phyloP scores from a whole-genome alignment of 2,329 filamentous ascomycete species.

The Lasiodiplodia theobromae region DNA sequence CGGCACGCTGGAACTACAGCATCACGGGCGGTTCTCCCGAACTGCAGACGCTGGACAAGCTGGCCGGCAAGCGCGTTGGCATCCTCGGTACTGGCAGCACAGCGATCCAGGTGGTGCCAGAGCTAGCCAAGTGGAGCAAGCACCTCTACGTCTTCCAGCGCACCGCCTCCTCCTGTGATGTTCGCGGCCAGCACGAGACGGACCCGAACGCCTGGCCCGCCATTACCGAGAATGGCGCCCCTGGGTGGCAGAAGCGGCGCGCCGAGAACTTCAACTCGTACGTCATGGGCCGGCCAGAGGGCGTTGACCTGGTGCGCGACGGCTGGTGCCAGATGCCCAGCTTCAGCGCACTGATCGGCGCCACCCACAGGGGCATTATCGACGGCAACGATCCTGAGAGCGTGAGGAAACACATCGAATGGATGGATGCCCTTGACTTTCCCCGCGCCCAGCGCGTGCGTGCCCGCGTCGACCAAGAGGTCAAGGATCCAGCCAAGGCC shows the following conservation, averaged over 20 bases:
- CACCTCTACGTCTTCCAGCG: constrained; percentile 38
- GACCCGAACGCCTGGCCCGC: constrained; percentile 51
- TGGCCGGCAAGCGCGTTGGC: constrained; percentile 33
- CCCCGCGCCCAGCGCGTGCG: constrained; percentile 54
- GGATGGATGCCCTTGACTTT: constrained; percentile 51
- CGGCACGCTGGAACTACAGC: constrained; percentile 28
- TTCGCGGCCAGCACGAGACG: constrained; percentile 49
- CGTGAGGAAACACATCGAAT: constrained; percentile 45
- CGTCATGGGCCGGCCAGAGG: constrained; percentile 42
- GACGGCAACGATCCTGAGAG: constrained; percentile 35
- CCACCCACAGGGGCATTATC: constrained; percentile 35
- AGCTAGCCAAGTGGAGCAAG: constrained; percentile 35
- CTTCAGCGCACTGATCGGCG: constrained; percentile 47
- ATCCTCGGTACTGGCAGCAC: constrained; percentile 41
- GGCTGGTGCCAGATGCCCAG: constrained; percentile 51
- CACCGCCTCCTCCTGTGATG: constrained; percentile 44
- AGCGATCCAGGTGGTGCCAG: constrained; percentile 40
- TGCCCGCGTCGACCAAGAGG: constrained; percentile 55
- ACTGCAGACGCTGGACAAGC: constrained; percentile 35
- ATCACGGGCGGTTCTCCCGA: constrained; percentile 47
- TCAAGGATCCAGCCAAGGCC: constrained; percentile 60
- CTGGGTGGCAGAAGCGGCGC: constrained; percentile 60
- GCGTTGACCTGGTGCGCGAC: constrained; percentile 57
- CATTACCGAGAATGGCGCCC: constrained; percentile 36
- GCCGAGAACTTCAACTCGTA: constrained; percentile 54